Evolutionary conservation across 1,139 yeast species (phyloP).

Genomic region (Saccharomyces uvarum): DNA sequence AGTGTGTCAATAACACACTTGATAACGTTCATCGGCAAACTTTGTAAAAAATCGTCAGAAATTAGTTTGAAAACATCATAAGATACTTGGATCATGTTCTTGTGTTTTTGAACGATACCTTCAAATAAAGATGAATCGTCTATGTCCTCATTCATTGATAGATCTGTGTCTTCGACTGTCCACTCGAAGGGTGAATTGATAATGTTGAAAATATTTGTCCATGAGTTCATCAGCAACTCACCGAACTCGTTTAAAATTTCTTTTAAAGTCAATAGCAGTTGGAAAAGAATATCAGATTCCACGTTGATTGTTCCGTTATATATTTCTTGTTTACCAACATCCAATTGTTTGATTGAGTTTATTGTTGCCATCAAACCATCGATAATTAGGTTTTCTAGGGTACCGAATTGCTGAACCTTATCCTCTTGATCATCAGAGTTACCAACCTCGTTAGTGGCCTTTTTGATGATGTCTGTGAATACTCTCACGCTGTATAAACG

Average conservation of each 20-base stretch:
- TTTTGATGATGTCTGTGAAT: constrained; percentile 44
- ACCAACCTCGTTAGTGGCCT: constrained; percentile 40
- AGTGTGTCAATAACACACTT: constrained; percentile 63
- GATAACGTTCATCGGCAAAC: constrained; percentile 58
- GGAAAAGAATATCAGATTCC: constrained; percentile 61
- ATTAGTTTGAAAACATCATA: constrained; percentile 77
- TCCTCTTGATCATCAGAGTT: constrained; percentile 16
- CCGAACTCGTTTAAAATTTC: constrained; percentile 70
- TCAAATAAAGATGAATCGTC: constrained; percentile 24
- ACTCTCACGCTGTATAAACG: constrained; percentile 43
- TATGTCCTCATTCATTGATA: constrained; percentile 14
- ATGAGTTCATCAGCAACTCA: constrained; percentile 50
- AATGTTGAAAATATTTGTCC: constrained; percentile 66
- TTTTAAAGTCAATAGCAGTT: constrained; percentile 54
- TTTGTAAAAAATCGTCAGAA: constrained; percentile 71
- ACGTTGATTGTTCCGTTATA: constrained; percentile 27
- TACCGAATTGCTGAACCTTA: constrained; percentile 12
- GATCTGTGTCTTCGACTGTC: constrained; percentile 27
- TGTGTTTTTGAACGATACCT: constrained; percentile 36
- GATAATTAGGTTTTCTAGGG: constrained; percentile 19
- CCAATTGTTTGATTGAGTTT: constrained; percentile 20
- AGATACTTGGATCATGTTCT: constrained; percentile 47
- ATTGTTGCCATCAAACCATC: constrained; percentile 20
- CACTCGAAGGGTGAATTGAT: constrained; percentile 58
- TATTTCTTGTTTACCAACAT: constrained; percentile 23